Evolutionary conservation across 2,329 filamentous ascomycete species (phyloP).

Genomic region (Pyricularia pennisetigena): DNA sequence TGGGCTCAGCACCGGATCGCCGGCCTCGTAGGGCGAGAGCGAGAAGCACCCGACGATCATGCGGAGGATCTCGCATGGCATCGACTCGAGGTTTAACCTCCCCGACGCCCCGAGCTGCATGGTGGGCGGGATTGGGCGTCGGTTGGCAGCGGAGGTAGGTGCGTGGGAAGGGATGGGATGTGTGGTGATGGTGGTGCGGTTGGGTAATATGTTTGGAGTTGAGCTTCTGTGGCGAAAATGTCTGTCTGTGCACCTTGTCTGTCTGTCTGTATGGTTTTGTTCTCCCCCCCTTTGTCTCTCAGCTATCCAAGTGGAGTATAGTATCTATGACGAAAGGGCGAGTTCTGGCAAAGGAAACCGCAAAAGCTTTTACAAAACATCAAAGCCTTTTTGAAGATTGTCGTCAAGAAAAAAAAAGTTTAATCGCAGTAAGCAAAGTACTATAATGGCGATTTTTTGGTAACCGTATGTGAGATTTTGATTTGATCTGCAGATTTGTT

Average conservation of each 20-base stretch:
- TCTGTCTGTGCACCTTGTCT: no score
- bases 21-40: not conserved
- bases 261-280: no score
- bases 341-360: not conserved
- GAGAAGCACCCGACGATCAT: slow-evolving; percentile 1
- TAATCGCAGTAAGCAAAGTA: not conserved
- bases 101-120: not conserved
- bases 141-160: no score
- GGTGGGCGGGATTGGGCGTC: not conserved
- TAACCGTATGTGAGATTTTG: not conserved
- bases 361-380: not conserved
- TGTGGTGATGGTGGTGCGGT: not conserved
- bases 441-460: not conserved
- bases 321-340: not conserved
- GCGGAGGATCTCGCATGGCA: slow-evolving; percentile 3
- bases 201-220: not conserved
- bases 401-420: not conserved
- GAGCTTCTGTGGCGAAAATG: no score
- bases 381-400: not conserved
- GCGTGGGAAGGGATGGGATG: no score
- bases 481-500: not conserved
- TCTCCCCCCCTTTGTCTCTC: no score
- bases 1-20: not conserved
- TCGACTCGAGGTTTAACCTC: slow-evolving; percentile 1
- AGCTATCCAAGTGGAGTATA: no score